These are phyloP conservation scores for Carex littledalei DNA, from an alignment of 176 grass and related monocot genomes.

Conservation along the genomic window DNA sequence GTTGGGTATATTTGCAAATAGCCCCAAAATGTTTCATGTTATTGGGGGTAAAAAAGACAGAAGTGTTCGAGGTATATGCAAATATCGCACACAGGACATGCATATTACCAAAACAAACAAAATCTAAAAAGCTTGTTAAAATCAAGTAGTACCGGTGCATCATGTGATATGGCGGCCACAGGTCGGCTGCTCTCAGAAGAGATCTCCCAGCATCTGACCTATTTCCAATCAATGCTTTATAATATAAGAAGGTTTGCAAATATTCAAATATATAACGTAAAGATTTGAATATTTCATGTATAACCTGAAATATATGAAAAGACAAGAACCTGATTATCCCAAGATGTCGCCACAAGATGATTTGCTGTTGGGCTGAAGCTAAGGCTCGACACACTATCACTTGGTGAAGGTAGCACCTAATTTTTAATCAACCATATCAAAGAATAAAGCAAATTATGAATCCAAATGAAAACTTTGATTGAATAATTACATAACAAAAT, in stretches of 20 bases:
- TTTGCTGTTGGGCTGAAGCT: constrained; percentile 72
- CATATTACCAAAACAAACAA: neutral
- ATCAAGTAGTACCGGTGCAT: constrained; percentile 52
- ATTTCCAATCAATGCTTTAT: constrained; percentile 5
- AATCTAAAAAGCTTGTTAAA: neutral
- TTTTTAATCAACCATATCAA: neutral
- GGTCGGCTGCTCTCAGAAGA: constrained; percentile 49
- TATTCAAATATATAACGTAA: neutral
- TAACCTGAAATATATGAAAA: neutral
- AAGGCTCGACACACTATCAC: constrained; percentile 58
- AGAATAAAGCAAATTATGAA: neutral
- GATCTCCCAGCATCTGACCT: constrained; percentile 95
- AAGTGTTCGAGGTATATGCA: neutral
- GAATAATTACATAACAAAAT: neutral
- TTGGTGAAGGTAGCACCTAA: constrained; percentile 34
- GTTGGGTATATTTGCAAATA: neutral
- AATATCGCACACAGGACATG: neutral
- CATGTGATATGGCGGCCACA: constrained; percentile 75
- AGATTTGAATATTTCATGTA: neutral
- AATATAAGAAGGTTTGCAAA: neutral
- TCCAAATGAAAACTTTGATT: neutral
- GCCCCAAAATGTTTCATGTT: neutral
- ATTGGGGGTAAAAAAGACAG: neutral
- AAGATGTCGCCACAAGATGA: constrained; percentile 62
- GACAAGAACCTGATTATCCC: constrained; percentile 66